Evolutionary conservation across 2,329 filamentous ascomycete genomes (phyloP).

Genomic region (Huntiella moniliformis): DNA sequence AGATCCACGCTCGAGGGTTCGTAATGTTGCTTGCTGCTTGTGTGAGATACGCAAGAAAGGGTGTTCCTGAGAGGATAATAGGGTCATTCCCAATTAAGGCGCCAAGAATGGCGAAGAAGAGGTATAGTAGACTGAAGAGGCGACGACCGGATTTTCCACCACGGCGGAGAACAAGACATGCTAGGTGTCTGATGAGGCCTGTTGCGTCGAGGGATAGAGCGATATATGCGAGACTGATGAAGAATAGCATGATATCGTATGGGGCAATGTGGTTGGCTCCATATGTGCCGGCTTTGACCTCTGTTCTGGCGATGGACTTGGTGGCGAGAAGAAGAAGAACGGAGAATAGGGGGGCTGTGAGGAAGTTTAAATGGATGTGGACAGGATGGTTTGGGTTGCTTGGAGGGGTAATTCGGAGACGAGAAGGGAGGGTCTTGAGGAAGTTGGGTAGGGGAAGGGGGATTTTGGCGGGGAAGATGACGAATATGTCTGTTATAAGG

Average conservation of each 20-base stretch:
- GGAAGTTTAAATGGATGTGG: conserved; percentile 36
- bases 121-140: conserved; percentile 55
- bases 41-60: conserved; percentile 62
- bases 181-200: conserved; percentile 49
- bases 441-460: conserved; percentile 40
- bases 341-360: conserved; percentile 52
- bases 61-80: conserved; percentile 54
- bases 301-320: conserved; percentile 42
- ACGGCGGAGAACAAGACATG: conserved; percentile 46
- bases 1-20: conserved; percentile 54
- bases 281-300: conserved; percentile 50
- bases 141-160: conserved; percentile 47
- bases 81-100: conserved; percentile 58
- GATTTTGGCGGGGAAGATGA: conserved; percentile 50
- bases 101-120: conserved; percentile 50
- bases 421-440: conserved; percentile 20
- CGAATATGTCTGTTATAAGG: conserved; percentile 40
- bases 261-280: conserved; percentile 48
- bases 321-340: conserved; percentile 56
- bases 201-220: conserved; percentile 63
- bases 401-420: conserved; percentile 31
- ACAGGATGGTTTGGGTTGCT: conserved; percentile 18
- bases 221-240: conserved; percentile 56
- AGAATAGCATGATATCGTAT: conserved; percentile 57
- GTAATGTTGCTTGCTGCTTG: conserved; percentile 54